These are phyloP conservation scores for Conringia planisiliqua DNA, from an alignment of 345 rosid species.

Conservation along the genomic window DNA sequence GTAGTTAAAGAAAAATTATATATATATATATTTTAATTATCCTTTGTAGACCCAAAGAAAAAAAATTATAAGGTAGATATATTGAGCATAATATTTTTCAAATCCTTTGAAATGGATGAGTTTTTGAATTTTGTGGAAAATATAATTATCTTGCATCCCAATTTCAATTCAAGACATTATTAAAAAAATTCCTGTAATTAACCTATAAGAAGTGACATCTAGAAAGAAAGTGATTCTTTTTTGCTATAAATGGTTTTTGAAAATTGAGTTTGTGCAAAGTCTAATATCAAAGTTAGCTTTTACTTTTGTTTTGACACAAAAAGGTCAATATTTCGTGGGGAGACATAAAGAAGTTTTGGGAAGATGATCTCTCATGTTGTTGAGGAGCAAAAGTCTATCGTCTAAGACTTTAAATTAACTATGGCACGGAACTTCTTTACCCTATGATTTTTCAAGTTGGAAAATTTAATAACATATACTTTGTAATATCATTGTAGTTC, in stretches of 20 bases:
- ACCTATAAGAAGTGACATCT: constrained; percentile 20
- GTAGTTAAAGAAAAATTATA: not conserved
- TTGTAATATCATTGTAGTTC: no score
- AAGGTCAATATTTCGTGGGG: constrained; percentile 32
- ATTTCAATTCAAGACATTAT: not conserved
- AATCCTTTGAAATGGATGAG: not conserved
- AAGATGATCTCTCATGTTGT: constrained; percentile 21
- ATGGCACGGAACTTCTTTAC: not conserved
- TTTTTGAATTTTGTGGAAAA: not conserved
- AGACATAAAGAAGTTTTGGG: constrained; percentile 22
- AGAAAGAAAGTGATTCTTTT: constrained; percentile 19
- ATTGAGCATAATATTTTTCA: not conserved
- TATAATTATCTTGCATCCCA: not conserved
- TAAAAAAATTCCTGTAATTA: not conserved
- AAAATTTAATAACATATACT: not conserved
- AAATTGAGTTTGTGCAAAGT: constrained; percentile 17
- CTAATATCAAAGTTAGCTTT: constrained; percentile 29
- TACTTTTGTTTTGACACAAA: constrained; percentile 32
- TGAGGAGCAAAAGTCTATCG: constrained; percentile 12
- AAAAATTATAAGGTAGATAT: not conserved
- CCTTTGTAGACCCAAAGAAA: not conserved
- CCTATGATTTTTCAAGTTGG: not conserved
- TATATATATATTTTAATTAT: not conserved
- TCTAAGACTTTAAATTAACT: not conserved
- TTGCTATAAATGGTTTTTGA: constrained; percentile 25